A percentile compares a stretch with the other conserved stretches of the same genome.
Conservation (phyloP, 371 early-diverging fungal species). For the Rhizopus arrhizus region DNA sequence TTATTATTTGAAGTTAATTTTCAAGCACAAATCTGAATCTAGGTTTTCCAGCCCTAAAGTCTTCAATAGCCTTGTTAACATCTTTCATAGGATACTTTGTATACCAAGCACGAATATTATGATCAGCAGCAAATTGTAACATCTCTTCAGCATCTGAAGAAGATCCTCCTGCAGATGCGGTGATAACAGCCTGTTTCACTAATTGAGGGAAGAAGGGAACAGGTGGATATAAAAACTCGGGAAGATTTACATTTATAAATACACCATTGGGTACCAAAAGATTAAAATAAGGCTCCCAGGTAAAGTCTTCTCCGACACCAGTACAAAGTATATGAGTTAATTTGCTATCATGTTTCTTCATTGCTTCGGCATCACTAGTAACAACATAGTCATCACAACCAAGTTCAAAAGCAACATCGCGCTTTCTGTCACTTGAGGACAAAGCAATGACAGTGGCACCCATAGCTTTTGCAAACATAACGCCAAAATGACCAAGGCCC, state of each 20-base stretch:
- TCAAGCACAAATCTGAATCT: slow-evolving; percentile 66
- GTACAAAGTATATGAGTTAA: slow-evolving; percentile 47
- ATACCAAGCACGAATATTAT: slow-evolving; percentile 62
- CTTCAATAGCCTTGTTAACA: slow-evolving; percentile 60
- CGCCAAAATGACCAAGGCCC: slow-evolving; percentile 74
- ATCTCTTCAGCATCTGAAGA: slow-evolving; percentile 53
- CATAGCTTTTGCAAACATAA: slow-evolving; percentile 57
- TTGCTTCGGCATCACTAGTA: slow-evolving; percentile 38
- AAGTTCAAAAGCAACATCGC: slow-evolving; percentile 33
- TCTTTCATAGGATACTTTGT: slow-evolving; percentile 62
- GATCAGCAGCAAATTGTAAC: slow-evolving; percentile 68
- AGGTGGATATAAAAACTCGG: slow-evolving; percentile 49
- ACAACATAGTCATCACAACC: slow-evolving; percentile 15
- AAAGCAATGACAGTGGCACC: slow-evolving; percentile 66
- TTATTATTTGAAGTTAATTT: slow-evolving; percentile 19
- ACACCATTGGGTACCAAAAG: slow-evolving; percentile 33
- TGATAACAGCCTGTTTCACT: slow-evolving; percentile 48
- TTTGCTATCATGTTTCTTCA: slow-evolving; percentile 52
- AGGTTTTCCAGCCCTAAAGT: slow-evolving; percentile 59
- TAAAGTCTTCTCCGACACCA: slow-evolving; percentile 37
- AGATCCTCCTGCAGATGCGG: slow-evolving; percentile 71
- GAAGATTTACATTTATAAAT: slow-evolving; percentile 64
- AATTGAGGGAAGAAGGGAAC: slow-evolving; percentile 15
- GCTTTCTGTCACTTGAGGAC: slow-evolving; percentile 38
- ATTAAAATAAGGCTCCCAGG: slow-evolving; percentile 13